Evolutionary conservation across 768 basidiomycete genomes (phyloP).

Genomic region (Clitopilus hobsonii): DNA sequence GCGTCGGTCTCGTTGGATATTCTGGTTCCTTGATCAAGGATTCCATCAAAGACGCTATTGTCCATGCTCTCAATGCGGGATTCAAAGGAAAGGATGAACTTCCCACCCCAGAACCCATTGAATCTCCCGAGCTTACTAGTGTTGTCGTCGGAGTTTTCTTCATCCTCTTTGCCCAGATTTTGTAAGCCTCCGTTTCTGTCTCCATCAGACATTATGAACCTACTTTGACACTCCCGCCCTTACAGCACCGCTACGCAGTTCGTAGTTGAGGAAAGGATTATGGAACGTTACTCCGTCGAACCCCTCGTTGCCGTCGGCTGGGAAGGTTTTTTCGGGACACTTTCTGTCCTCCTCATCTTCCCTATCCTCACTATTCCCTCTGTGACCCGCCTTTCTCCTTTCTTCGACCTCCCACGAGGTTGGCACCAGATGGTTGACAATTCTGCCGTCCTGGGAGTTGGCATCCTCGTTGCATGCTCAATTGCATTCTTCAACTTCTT

Average conservation of each 20-base stretch:
- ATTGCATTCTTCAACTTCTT: constrained; percentile 88
- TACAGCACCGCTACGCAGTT: constrained; percentile 85
- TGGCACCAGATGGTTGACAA: constrained; percentile 86
- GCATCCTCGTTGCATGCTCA: constrained; percentile 66
- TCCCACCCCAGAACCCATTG: constrained; percentile 38
- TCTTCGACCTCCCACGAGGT: constrained; percentile 87
- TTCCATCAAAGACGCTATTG: constrained; percentile 44
- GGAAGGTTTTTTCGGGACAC: constrained; percentile 88
- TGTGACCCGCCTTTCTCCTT: constrained; percentile 56
- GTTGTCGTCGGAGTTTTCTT: constrained; percentile 74
- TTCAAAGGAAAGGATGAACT: constrained; percentile 23
- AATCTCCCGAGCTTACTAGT: constrained; percentile 59
- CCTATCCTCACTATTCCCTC: constrained; percentile 74
- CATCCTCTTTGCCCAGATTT: constrained; percentile 90
- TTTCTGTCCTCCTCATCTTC: constrained; percentile 75
- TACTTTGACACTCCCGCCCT: neutral
- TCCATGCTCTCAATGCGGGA: constrained; percentile 20
- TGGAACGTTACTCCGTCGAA: constrained; percentile 67
- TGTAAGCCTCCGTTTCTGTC: constrained; percentile 48
- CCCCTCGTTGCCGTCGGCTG: constrained; percentile 92
- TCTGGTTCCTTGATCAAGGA: constrained; percentile 88
- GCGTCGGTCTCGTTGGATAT: constrained; percentile 81
- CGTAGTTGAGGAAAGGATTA: constrained; percentile 68
- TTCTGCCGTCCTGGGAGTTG: constrained; percentile 63
- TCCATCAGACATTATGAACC: neutral